Conservation (phyloP, 2,329 filamentous ascomycete genomes). For the Xylariaceae sp. region DNA sequence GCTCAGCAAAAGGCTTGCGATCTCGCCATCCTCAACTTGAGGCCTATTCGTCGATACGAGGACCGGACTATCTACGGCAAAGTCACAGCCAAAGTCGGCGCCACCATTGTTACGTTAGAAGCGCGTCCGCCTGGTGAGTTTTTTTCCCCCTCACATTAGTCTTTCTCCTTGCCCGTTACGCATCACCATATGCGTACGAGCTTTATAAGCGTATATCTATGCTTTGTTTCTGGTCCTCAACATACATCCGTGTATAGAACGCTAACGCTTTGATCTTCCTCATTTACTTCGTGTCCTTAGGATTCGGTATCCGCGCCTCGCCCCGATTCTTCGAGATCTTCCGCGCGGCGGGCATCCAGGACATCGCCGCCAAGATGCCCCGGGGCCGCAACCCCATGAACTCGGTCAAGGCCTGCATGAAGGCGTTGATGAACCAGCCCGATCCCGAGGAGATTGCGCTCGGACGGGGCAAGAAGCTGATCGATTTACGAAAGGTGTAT, state of each 20-base stretch:
- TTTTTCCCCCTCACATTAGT: no score
- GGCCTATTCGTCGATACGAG: slow-evolving; percentile 87
- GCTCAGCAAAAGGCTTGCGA: slow-evolving; percentile 68
- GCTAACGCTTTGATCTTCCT: slow-evolving; percentile 3
- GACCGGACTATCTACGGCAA: slow-evolving; percentile 86
- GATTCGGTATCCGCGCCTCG: slow-evolving; percentile 89
- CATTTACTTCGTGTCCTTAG: no score
- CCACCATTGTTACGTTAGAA: slow-evolving; percentile 77
- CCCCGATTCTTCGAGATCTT: slow-evolving; percentile 93
- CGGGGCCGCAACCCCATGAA: slow-evolving; percentile 96
- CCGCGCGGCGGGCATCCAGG: slow-evolving; percentile 76
- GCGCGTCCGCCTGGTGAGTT: slow-evolving; percentile 77
- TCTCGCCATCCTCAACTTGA: slow-evolving; percentile 85
- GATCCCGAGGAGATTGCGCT: slow-evolving; percentile 86
- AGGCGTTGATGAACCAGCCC: slow-evolving; percentile 76
- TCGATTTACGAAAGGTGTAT: slow-evolving; percentile 95
- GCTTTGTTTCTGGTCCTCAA: no score
- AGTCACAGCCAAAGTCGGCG: slow-evolving; percentile 77
- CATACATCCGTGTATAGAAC: background rate
- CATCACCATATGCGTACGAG: no score
- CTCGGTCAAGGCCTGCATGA: slow-evolving; percentile 83
- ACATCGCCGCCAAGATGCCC: slow-evolving; percentile 76
- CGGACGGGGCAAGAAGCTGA: slow-evolving; percentile 87
- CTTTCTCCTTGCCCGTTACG: no score
- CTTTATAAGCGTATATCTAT: no score